phyloP scores from a whole-genome alignment of 2,329 filamentous ascomycete species.

The Penicillium sp. region DNA sequence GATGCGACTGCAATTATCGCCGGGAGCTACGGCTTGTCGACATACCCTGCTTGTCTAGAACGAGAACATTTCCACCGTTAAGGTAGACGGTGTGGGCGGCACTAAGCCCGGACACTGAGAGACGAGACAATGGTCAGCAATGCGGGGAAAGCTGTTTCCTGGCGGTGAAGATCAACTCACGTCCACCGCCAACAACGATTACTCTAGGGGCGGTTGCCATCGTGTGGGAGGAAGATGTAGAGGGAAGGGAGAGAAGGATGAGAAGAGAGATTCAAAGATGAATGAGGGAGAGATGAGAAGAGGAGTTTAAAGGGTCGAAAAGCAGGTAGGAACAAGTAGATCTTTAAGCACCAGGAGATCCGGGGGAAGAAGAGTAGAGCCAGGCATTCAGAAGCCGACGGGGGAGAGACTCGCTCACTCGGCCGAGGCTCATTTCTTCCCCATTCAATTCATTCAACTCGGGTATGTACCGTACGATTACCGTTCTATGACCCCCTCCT shows the following conservation, averaged over 20 bases:
- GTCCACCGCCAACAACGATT: constrained; percentile 95
- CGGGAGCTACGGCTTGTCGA: no score
- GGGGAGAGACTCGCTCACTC: no score
- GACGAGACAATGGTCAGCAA: constrained; percentile 37
- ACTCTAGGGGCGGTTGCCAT: constrained; percentile 72
- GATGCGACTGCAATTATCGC: no score
- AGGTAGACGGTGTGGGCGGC: constrained; percentile 97
- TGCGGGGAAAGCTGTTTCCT: constrained; percentile 23
- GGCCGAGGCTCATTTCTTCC: no score
- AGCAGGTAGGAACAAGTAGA: constrained; percentile 12
- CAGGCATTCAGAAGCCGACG: no score
- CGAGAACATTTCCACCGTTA: constrained; percentile 85
- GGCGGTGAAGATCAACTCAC: no score
- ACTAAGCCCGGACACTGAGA: constrained; percentile 83
- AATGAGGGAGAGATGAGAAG: no score
- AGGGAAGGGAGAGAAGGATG: constrained; percentile 12
- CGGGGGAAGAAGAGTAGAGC: no score
- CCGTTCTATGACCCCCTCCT: no score
- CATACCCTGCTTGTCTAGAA: constrained; percentile 99
- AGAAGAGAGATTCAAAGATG: constrained; percentile 14
- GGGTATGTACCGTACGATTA: no score
- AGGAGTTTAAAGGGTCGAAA: constrained; percentile 1
- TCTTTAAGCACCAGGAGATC: no score
- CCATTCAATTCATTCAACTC: no score
- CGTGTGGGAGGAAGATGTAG: constrained; percentile 16